Evolutionary conservation across 768 basidiomycete genomes (phyloP).

Genomic region (Pleurotus eryngii): DNA sequence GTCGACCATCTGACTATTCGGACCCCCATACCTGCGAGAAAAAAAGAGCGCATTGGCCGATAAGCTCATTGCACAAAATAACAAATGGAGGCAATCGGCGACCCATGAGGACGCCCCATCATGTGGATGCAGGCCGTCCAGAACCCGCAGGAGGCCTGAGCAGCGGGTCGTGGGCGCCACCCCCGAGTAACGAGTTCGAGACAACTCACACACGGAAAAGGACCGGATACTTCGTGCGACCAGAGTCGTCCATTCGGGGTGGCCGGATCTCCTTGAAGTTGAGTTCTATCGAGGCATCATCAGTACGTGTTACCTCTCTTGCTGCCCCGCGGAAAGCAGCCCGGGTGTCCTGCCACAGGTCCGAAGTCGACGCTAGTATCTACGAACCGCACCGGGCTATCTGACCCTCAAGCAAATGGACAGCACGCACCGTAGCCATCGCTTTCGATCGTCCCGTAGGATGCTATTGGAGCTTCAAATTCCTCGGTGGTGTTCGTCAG

Average conservation of each 20-base stretch:
- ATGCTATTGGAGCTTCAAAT: slow-evolving; percentile 71
- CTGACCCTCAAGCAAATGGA: not conserved
- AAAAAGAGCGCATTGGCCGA: not conserved
- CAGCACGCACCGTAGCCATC: slow-evolving; percentile 74
- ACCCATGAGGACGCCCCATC: not conserved
- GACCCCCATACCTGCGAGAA: slow-evolving; percentile 81
- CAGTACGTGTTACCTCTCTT: slow-evolving; percentile 7
- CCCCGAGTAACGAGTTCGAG: not conserved
- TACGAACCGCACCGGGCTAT: not conserved
- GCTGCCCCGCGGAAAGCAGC: not conserved
- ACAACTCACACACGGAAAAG: slow-evolving; percentile 75
- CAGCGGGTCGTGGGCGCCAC: too few relatives aligned
- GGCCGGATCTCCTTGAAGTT: slow-evolving; percentile 92
- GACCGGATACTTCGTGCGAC: slow-evolving; percentile 94
- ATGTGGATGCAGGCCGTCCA: not conserved
- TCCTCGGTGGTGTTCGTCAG: slow-evolving; percentile 61
- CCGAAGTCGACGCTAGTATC: slow-evolving; percentile 1
- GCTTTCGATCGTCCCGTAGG: slow-evolving; percentile 67
- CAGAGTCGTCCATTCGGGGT: slow-evolving; percentile 89
- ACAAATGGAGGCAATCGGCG: not conserved
- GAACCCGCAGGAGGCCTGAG: too few relatives aligned
- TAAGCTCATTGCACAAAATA: not conserved
- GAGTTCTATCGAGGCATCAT: slow-evolving; percentile 51
- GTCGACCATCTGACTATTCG: slow-evolving; percentile 76
- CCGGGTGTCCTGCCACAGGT: slow-evolving; percentile 7